Evolutionary conservation across 495 filamentous ascomycete species (phyloP).

Genomic region (Annulohypoxylon nitens): DNA sequence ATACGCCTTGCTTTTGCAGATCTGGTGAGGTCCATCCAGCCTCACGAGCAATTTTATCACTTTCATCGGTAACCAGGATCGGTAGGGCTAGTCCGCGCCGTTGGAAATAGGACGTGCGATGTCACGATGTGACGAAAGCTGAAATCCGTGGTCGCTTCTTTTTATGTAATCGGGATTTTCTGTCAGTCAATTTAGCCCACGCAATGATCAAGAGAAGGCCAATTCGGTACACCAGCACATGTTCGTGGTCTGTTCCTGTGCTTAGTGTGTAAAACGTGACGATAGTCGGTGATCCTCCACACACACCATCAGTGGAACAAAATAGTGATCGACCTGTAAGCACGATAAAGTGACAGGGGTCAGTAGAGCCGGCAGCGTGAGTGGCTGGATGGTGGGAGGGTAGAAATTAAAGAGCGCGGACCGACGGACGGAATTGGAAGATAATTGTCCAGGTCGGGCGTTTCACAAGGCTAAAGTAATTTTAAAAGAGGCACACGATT

Average conservation of each 20-base stretch:
- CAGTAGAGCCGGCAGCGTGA: background rate
- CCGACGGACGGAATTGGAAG: constrained; percentile 30
- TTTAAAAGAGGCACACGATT: constrained; percentile 9
- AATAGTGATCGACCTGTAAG: constrained; percentile 40
- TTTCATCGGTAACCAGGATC: constrained; percentile 1
- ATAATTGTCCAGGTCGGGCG: constrained; percentile 10
- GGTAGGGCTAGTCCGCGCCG: constrained; percentile 1
- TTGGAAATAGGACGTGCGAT: constrained; percentile 26
- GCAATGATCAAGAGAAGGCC: constrained; percentile 17
- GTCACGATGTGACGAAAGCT: constrained; percentile 42
- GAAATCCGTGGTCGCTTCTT: background rate
- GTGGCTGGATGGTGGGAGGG: constrained; percentile 14
- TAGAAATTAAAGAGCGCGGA: constrained; percentile 31
- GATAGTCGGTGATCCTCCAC: constrained; percentile 37
- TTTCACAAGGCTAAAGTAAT: constrained; percentile 34
- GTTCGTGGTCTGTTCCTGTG: constrained; percentile 5
- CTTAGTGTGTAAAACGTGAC: constrained; percentile 24
- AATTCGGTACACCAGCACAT: constrained; percentile 2
- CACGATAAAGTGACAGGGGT: constrained; percentile 23
- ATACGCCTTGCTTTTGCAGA: constrained; percentile 25
- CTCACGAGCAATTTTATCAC: constrained; percentile 1
- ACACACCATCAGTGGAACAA: constrained; percentile 33
- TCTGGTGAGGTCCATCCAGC: constrained; percentile 19
- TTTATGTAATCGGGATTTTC: constrained; percentile 24
- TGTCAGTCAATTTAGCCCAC: constrained; percentile 7